Percentiles rank a stretch among this genome's conserved stretches.
phyloP scores from a whole-genome alignment of 2,329 filamentous ascomycete genomes.

The Neonectria neomacrospora region DNA sequence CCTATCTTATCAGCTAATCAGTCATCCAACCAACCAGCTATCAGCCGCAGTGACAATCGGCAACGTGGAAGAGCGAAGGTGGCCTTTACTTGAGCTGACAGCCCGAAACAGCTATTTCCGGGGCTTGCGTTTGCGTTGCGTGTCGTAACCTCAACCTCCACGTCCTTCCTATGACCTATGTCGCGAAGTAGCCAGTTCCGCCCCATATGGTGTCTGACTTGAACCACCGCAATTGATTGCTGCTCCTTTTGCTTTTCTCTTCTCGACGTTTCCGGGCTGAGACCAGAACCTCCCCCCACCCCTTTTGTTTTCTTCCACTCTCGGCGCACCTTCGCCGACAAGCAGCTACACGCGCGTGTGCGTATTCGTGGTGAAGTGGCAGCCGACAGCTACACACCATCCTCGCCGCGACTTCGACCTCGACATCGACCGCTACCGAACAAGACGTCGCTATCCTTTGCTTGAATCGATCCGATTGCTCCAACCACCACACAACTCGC shows the following conservation, averaged over 20 bases:
- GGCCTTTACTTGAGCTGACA: constrained; percentile 24
- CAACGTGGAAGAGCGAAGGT: constrained; percentile 32
- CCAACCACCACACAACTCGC: constrained; percentile 10
- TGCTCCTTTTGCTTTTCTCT: constrained; percentile 8
- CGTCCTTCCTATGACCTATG: not conserved
- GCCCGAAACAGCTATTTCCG: not conserved
- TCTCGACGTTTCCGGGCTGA: constrained; percentile 6
- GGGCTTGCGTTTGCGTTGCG: constrained; percentile 11
- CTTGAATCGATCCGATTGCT: constrained; percentile 23
- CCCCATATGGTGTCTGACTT: constrained; percentile 25
- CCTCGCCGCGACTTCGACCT: not conserved
- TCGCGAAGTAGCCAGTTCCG: constrained; percentile 12
- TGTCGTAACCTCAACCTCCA: constrained; percentile 8
- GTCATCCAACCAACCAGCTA: not conserved
- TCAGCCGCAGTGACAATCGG: constrained; percentile 28
- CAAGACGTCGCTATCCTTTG: not conserved
- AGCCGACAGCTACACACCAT: not conserved
- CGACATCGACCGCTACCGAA: not conserved
- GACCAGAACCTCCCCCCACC: constrained; percentile 1
- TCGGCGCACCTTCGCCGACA: not conserved
- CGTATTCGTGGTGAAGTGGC: not conserved
- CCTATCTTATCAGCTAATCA: not conserved
- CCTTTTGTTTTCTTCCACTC: not conserved
- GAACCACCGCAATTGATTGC: constrained; percentile 19
- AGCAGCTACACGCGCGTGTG: not conserved